phyloP scores from a whole-genome alignment of 352 stramenopile species.

The Pythium diclinum region DNA sequence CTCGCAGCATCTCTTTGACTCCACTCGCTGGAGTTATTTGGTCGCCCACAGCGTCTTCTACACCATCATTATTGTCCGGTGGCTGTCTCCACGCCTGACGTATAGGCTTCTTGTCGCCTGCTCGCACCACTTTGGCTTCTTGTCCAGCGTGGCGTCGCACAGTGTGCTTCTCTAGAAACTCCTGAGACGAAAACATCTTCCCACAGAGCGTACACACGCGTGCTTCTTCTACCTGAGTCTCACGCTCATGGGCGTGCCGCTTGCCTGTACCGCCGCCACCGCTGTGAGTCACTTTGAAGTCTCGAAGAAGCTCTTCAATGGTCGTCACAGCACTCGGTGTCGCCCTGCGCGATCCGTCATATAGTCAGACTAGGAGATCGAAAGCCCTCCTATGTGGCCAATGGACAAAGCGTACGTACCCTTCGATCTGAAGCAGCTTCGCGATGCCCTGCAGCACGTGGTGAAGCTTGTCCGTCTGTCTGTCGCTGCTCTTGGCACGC shows the following conservation, averaged over 20 bases:
- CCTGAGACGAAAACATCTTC: conserved; percentile 62
- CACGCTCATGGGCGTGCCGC: conserved; percentile 2
- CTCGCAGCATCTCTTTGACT: conserved; percentile 51
- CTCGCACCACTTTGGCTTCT: not conserved
- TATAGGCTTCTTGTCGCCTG: not conserved
- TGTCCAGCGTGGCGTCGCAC: conserved; percentile 43
- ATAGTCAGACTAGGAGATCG: not conserved
- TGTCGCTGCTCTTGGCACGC: conserved; percentile 38
- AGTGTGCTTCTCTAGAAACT: conserved; percentile 67
- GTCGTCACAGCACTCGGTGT: conserved; percentile 52
- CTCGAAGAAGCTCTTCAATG: conserved; percentile 52
- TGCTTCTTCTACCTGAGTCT: conserved; percentile 35
- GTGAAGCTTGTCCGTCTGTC: conserved; percentile 73
- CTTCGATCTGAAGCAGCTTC: conserved; percentile 67
- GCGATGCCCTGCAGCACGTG: conserved; percentile 73
- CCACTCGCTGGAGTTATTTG: not conserved
- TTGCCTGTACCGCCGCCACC: not conserved
- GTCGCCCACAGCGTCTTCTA: conserved; percentile 9
- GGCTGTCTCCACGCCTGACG: conserved; percentile 6
- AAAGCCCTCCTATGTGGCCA: no score
- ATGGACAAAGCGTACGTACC: conserved; percentile 27
- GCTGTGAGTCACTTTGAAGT: conserved; percentile 34
- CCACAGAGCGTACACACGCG: conserved; percentile 58
- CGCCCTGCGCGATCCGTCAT: conserved; percentile 28
- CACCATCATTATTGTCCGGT: conserved; percentile 3